A percentile compares a stretch with the other conserved stretches of the same genome.
Conservation (phyloP, 2,329 filamentous ascomycete genomes). For the Corniculantispora saksenae region DNA sequence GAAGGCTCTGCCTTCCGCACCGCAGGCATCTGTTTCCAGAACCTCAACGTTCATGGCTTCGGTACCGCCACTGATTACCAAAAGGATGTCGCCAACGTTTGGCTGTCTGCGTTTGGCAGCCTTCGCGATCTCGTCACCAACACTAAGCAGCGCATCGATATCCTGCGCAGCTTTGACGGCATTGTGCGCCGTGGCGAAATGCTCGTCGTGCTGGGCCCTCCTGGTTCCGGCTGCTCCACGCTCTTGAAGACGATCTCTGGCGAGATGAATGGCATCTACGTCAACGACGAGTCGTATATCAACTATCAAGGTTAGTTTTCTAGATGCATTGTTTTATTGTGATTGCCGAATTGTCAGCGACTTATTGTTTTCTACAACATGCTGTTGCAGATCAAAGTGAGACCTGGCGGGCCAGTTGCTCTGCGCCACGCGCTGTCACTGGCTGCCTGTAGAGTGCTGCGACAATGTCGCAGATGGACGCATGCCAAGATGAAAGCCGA, state of each 20-base stretch:
- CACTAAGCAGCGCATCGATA: slow-evolving; percentile 60
- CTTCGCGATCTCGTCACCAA: slow-evolving; percentile 53
- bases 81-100: slow-evolving; percentile 62
- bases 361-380: no score
- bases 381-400: slow-evolving; percentile 7
- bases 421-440: not conserved
- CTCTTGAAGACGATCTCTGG: slow-evolving; percentile 79
- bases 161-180: slow-evolving; percentile 65
- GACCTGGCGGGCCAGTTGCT: not conserved
- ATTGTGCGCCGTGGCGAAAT: slow-evolving; percentile 68
- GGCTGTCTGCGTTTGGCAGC: slow-evolving; percentile 42
- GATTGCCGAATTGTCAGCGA: no score
- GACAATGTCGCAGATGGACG: slow-evolving; percentile 13
- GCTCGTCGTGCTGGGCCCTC: slow-evolving; percentile 70
- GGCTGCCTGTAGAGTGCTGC: not conserved
- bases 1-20: slow-evolving; percentile 57
- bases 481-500: not conserved
- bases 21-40: slow-evolving; percentile 63
- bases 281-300: slow-evolving; percentile 68
- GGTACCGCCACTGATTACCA: slow-evolving; percentile 69
- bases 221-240: slow-evolving; percentile 72
- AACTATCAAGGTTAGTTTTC: slow-evolving; percentile 68
- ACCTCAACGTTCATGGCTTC: slow-evolving; percentile 67
- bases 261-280: slow-evolving; percentile 73
- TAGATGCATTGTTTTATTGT: not conserved